phyloP scores from a whole-genome alignment of 2,329 filamentous ascomycete species.

The Alternaria brassicicola region DNA sequence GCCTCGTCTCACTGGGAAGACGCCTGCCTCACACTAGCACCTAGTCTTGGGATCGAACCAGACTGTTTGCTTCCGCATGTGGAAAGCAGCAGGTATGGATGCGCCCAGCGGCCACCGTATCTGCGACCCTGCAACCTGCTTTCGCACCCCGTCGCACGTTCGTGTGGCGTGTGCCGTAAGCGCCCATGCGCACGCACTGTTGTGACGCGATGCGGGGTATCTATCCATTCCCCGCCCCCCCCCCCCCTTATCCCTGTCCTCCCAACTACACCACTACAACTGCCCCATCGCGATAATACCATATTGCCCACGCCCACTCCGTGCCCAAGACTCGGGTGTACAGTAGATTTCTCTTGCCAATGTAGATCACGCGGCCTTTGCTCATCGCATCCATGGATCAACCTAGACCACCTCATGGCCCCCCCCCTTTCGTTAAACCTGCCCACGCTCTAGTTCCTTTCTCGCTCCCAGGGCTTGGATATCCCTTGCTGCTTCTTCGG shows the following conservation, averaged over 20 bases:
- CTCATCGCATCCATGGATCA: not conserved
- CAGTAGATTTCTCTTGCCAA: not conserved
- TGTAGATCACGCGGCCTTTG: not conserved
- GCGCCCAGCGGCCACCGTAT: not conserved
- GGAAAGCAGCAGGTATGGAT: not conserved
- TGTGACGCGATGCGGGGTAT: not conserved
- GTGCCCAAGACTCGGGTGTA: not conserved
- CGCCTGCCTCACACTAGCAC: not conserved
- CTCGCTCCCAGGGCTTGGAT: not conserved
- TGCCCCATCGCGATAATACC: not conserved
- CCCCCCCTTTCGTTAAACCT: not conserved
- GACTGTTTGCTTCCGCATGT: not conserved
- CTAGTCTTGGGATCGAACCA: not conserved
- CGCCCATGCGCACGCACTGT: conserved; percentile 7
- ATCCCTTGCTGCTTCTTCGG: too few relatives aligned
- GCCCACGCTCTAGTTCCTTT: not conserved
- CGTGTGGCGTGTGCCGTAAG: conserved; percentile 14
- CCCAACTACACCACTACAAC: not conserved
- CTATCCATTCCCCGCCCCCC: not conserved
- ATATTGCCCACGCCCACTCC: not conserved
- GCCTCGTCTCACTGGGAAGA: conserved; percentile 4
- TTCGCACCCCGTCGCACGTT: conserved; percentile 12
- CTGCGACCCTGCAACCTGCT: not conserved
- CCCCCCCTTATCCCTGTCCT: conserved; percentile 1
- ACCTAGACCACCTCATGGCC: not conserved